Conservation (phyloP, 441 rosid species). For the Corymbia citriodora region DNA sequence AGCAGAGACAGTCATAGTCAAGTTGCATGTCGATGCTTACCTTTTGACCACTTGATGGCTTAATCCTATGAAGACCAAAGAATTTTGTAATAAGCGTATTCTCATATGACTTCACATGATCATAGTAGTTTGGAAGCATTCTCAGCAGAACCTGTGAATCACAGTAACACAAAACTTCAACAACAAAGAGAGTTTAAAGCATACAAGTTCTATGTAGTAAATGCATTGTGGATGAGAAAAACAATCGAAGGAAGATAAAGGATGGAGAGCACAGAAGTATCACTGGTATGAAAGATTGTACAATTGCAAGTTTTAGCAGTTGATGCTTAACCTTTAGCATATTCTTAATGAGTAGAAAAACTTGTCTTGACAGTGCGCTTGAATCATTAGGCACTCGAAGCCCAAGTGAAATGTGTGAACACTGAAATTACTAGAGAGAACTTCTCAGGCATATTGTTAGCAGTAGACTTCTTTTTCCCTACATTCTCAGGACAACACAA, state of each 20-base stretch:
- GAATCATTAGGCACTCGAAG: background rate
- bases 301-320: background rate
- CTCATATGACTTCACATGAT: constrained; percentile 86
- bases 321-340: background rate
- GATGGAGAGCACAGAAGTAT: background rate
- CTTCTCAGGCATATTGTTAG: background rate
- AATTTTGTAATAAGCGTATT: constrained; percentile 95
- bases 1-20: background rate
- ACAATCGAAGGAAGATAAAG: background rate
- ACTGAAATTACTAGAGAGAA: background rate
- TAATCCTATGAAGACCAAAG: constrained; percentile 99
- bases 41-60: constrained; percentile 98
- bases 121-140: constrained; percentile 94
- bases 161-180: constrained; percentile 6
- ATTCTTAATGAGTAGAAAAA: background rate
- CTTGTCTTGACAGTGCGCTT: background rate
- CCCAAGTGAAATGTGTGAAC: background rate
- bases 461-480: background rate
- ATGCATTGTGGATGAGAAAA: background rate
- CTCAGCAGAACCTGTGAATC: constrained; percentile 73
- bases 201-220: background rate
- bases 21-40: constrained; percentile 16
- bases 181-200: constrained; percentile 1
- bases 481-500: background rate
- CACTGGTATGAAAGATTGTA: background rate